Conservation (phyloP, 148 eudicot species). For the Cornus suecica region DNA sequence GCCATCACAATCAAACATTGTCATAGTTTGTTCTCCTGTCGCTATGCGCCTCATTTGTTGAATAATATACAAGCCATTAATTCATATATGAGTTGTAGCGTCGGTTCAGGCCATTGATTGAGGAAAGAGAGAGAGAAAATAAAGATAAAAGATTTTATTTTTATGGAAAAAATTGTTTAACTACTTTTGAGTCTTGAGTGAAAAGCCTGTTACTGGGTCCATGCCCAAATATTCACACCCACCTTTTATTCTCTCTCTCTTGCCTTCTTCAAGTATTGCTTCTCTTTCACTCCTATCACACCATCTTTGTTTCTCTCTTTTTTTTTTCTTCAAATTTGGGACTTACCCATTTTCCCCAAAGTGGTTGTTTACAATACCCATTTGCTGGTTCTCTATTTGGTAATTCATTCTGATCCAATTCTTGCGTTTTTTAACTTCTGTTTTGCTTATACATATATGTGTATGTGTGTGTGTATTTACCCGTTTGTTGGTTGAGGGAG, state of each 20-base stretch:
- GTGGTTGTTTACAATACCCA: conserved; percentile 6
- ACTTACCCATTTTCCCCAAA: conserved; percentile 10
- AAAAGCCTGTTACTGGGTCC: conserved; percentile 1
- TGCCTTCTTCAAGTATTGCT: conserved; percentile 10
- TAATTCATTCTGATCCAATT: conserved; percentile 5
- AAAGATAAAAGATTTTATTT: no score
- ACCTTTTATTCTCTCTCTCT: conserved; percentile 11
- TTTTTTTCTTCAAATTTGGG: conserved; percentile 11
- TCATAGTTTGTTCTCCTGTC: conserved; percentile 9
- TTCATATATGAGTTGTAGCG: conserved; percentile 3
- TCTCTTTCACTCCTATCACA: conserved; percentile 17
- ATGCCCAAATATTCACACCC: conserved; percentile 6
- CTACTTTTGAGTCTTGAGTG: background rate
- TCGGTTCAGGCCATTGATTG: conserved; percentile 6
- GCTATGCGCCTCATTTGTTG: conserved; percentile 3
- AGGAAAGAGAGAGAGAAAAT: background rate
- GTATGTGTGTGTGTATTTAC: background rate
- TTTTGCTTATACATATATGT: background rate
- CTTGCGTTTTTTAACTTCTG: background rate
- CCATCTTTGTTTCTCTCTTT: conserved; percentile 11
- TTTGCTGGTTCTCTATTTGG: conserved; percentile 17
- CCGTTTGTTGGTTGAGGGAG: conserved; percentile 4
- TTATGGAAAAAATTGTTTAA: background rate
- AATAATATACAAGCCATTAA: background rate
- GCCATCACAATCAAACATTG: background rate